These are phyloP conservation scores for Sporopachydermia lactativora DNA, from an alignment of 805 yeast genomes.

Conservation along the genomic window DNA sequence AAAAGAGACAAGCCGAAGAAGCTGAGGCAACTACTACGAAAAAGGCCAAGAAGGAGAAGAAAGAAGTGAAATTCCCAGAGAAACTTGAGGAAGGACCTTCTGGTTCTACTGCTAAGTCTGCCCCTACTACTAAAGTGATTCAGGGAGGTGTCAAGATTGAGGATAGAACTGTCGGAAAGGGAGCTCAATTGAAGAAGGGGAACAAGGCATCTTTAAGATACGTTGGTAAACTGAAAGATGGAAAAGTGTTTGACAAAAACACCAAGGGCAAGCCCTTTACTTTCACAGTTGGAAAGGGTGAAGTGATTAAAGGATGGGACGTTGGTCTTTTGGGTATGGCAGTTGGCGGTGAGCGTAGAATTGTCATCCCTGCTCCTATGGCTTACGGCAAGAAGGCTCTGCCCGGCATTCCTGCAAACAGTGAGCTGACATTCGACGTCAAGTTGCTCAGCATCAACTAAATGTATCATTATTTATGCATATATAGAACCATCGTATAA, in stretches of 20 bases:
- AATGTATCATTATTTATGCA: too few species aligned
- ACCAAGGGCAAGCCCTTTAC: conserved; percentile 92
- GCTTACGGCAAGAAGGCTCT: conserved; percentile 91
- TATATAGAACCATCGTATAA: too few species aligned
- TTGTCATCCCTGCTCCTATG: conserved; percentile 87
- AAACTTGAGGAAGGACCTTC: conserved; percentile 94
- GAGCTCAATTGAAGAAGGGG: conserved; percentile 78
- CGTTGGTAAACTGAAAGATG: conserved; percentile 94
- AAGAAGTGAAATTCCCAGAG: conserved; percentile 79
- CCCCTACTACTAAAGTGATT: conserved; percentile 52
- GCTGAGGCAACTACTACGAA: conserved; percentile 14
- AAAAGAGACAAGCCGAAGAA: conserved; percentile 24
- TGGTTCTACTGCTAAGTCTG: conserved; percentile 17
- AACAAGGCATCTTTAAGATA: conserved; percentile 92
- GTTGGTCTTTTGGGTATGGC: conserved; percentile 98
- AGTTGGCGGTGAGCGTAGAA: conserved; percentile 98
- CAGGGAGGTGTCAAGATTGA: conserved; percentile 90
- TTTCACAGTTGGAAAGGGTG: conserved; percentile 90
- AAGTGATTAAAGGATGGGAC: conserved; percentile 98
- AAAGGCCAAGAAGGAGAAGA: conserved; percentile 34
- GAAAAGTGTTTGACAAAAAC: conserved; percentile 94
- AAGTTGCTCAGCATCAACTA: conserved; percentile 85
- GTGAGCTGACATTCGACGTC: conserved; percentile 91
- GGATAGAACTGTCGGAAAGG: conserved; percentile 84
- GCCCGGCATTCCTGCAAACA: conserved; percentile 97